Conservation (phyloP, 1,139 yeast genomes). For the Nakaseomyces glabratus region DNA sequence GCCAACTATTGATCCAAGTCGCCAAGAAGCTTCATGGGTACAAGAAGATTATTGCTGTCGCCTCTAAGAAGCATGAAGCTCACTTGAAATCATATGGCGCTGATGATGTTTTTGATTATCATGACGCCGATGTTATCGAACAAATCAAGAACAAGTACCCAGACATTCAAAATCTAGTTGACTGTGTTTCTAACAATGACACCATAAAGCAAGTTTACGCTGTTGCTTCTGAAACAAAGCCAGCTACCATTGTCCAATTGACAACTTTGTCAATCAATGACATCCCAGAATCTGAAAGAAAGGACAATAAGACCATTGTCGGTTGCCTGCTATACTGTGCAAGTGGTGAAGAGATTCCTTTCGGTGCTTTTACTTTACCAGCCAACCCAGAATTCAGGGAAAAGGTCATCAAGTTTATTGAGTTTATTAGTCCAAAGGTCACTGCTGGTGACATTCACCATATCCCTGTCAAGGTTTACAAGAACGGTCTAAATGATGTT, state of each 20-base stretch:
- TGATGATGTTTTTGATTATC: slow-evolving; percentile 49
- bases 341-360: slow-evolving; percentile 14
- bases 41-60: slow-evolving; percentile 39
- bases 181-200: slow-evolving; percentile 39
- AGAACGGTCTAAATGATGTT: slow-evolving; percentile 14
- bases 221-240: slow-evolving; percentile 33
- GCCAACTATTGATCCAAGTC: slow-evolving; percentile 39
- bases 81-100: slow-evolving; percentile 41
- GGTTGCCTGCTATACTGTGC: slow-evolving; percentile 11
- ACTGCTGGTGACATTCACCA: slow-evolving; percentile 12
- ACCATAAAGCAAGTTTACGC: slow-evolving; percentile 38
- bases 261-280: slow-evolving; percentile 9
- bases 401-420: slow-evolving; percentile 10
- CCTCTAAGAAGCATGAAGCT: slow-evolving; percentile 36
- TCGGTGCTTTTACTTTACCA: slow-evolving; percentile 14
- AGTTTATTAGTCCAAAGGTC: slow-evolving; percentile 12
- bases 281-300: slow-evolving; percentile 12
- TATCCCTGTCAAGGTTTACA: slow-evolving; percentile 12
- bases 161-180: slow-evolving; percentile 30
- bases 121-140: slow-evolving; percentile 41
- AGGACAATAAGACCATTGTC: slow-evolving; percentile 12
- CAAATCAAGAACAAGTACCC: slow-evolving; percentile 42
- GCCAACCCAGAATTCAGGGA: slow-evolving; percentile 12
- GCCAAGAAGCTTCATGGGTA: slow-evolving; percentile 35
- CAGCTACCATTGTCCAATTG: slow-evolving; percentile 19